Evolutionary conservation across 257 asterid genomes (phyloP).

Genomic region (Przewalskia tangutica): DNA sequence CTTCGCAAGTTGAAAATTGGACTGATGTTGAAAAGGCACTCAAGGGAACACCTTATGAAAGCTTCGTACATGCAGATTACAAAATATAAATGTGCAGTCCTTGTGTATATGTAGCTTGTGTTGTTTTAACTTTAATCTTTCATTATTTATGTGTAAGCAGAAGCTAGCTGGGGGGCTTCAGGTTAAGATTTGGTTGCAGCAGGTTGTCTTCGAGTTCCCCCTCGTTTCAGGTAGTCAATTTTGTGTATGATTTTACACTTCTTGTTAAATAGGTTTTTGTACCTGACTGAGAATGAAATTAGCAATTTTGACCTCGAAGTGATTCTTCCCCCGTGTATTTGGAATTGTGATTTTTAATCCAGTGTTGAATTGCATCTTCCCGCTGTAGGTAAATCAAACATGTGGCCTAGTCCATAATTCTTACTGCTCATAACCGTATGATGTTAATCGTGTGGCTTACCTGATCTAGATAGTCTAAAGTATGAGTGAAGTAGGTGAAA

Average conservation of each 20-base stretch:
- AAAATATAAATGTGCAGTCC: conserved; percentile 28
- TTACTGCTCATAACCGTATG: neutral
- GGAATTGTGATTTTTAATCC: neutral
- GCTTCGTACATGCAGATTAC: conserved; percentile 55
- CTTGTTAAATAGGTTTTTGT: neutral
- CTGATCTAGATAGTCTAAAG: neutral
- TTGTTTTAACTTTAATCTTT: conserved; percentile 30
- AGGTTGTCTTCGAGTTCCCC: neutral
- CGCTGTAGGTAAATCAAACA: too few species aligned
- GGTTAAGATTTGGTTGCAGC: conserved; percentile 39
- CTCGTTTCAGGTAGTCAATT: neutral
- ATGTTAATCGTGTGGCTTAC: neutral
- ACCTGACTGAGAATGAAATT: neutral
- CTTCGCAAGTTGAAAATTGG: conserved; percentile 83
- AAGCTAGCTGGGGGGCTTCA: conserved; percentile 24
- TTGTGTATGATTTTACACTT: neutral
- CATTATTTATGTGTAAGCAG: conserved; percentile 41
- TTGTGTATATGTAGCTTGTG: conserved; percentile 23
- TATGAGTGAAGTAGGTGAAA: neutral
- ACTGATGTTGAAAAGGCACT: conserved; percentile 57
- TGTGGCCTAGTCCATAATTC: neutral
- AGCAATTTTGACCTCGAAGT: neutral
- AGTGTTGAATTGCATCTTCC: neutral
- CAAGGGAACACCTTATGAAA: conserved; percentile 60
- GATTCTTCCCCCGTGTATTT: neutral